phyloP scores from a whole-genome alignment of 2,329 filamentous ascomycete species.

The Hypocreales sp. region DNA sequence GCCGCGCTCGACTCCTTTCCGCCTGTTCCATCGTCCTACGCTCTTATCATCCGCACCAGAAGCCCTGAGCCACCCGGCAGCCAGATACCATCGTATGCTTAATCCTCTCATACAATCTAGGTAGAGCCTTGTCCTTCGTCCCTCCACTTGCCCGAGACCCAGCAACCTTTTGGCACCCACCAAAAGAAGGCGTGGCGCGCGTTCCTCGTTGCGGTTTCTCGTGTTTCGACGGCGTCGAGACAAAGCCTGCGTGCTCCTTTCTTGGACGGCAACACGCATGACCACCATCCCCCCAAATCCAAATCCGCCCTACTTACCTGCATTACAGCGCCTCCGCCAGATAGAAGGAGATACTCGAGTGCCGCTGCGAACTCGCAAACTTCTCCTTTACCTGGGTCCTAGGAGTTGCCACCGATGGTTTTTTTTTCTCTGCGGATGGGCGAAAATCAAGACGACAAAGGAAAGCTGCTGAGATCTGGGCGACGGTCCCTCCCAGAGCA shows the following conservation, averaged over 20 bases:
- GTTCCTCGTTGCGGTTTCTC: background rate
- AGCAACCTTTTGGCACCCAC: background rate
- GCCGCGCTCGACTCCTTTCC: constrained; percentile 1
- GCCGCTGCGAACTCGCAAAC: constrained; percentile 4
- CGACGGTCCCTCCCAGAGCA: no score
- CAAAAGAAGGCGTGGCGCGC: background rate
- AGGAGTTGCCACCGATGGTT: no score
- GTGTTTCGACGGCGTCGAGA: constrained; percentile 1
- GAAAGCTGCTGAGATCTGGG: background rate
- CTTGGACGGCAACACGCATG: constrained; percentile 1
- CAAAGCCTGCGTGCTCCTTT: background rate
- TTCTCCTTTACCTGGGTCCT: no score
- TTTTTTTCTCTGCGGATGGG: no score
- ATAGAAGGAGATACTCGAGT: constrained; percentile 6
- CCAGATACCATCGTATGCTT: constrained; percentile 4
- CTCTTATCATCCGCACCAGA: constrained; percentile 3
- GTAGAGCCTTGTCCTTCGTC: constrained; percentile 3
- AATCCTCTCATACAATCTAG: constrained; percentile 5
- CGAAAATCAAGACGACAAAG: constrained; percentile 1
- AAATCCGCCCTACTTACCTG: constrained; percentile 4
- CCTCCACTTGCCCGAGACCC: constrained; percentile 2
- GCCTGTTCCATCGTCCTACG: constrained; percentile 3
- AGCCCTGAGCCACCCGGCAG: constrained; percentile 4
- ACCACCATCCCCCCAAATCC: constrained; percentile 1
- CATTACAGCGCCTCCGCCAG: constrained; percentile 6